phyloP scores from a whole-genome alignment of 164 flowering plant species.

The Magnolia officinalis region DNA sequence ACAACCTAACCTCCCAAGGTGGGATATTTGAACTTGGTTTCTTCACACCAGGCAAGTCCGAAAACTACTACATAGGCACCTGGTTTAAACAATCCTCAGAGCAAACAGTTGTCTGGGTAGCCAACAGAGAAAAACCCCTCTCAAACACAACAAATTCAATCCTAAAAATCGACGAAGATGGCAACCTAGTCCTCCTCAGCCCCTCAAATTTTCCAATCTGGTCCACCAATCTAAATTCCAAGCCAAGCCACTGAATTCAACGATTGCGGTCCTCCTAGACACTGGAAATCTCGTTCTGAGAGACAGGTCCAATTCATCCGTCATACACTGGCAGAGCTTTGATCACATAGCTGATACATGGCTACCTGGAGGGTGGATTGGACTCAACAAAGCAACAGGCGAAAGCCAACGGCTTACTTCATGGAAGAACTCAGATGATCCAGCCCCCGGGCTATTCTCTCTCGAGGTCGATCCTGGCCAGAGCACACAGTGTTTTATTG shows the following conservation, averaged over 20 bases:
- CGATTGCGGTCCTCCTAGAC: neutral
- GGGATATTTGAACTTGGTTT: slow-evolving; percentile 27
- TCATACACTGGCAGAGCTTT: slow-evolving; percentile 4
- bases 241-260: neutral
- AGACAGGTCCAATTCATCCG: neutral
- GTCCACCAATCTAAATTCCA: slow-evolving; percentile 1
- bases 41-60: slow-evolving; percentile 25
- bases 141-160: slow-evolving; percentile 2
- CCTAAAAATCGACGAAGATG: slow-evolving; percentile 18
- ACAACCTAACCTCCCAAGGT: slow-evolving; percentile 16
- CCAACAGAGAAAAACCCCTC: slow-evolving; percentile 21
- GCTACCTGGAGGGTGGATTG: neutral
- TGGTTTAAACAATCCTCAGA: slow-evolving; percentile 16
- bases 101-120: slow-evolving; percentile 26
- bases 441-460: neutral
- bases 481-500: neutral
- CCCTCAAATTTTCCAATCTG: neutral
- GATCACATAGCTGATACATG: neutral
- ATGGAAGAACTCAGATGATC: neutral
- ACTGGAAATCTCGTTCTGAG: slow-evolving; percentile 5
- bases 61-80: slow-evolving; percentile 25
- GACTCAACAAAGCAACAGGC: neutral
- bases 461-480: neutral
- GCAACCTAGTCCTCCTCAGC: slow-evolving; percentile 10
- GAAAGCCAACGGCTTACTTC: neutral